A percentile compares a stretch with the other conserved stretches of the same genome.
Conservation (phyloP, 345 rosid genomes). For the Geranium rotundifolium region DNA sequence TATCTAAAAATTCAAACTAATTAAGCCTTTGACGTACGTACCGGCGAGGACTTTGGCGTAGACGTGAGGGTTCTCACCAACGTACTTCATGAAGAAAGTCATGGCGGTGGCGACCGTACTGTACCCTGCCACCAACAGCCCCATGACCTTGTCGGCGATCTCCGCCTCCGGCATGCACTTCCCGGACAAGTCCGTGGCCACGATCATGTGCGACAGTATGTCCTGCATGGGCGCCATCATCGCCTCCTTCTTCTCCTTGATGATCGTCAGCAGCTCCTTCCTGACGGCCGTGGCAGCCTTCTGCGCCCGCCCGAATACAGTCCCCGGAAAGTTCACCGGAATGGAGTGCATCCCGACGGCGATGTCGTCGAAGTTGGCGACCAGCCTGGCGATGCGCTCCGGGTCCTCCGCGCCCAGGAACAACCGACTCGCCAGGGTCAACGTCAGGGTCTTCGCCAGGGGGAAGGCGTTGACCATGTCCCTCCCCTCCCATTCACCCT, state of each 20-base stretch:
- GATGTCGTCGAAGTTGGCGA: constrained; percentile 26
- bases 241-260: constrained; percentile 28
- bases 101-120: constrained; percentile 44
- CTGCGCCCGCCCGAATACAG: constrained; percentile 26
- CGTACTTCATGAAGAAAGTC: constrained; percentile 48
- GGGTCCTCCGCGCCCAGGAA: constrained; percentile 40
- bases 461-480: constrained; percentile 20
- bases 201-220: constrained; percentile 29
- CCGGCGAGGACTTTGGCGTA: constrained; percentile 29
- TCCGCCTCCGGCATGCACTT: constrained; percentile 38
- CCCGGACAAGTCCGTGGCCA: constrained; percentile 24
- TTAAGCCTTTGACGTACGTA: no score
- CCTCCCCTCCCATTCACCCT: constrained; percentile 30
- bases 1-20: no score
- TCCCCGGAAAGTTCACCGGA: constrained; percentile 30
- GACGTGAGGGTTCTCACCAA: constrained; percentile 39
- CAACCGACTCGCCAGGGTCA: constrained; percentile 38
- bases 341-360: constrained; percentile 40
- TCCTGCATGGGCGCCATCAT: constrained; percentile 19
- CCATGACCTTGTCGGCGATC: constrained; percentile 44
- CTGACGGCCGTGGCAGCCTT: constrained; percentile 24
- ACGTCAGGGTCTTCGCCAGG: constrained; percentile 30
- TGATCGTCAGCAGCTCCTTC: constrained; percentile 22
- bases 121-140: constrained; percentile 44
- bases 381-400: constrained; percentile 27